Conservation (phyloP, 768 basidiomycete genomes). For the Ramaria rubella region DNA sequence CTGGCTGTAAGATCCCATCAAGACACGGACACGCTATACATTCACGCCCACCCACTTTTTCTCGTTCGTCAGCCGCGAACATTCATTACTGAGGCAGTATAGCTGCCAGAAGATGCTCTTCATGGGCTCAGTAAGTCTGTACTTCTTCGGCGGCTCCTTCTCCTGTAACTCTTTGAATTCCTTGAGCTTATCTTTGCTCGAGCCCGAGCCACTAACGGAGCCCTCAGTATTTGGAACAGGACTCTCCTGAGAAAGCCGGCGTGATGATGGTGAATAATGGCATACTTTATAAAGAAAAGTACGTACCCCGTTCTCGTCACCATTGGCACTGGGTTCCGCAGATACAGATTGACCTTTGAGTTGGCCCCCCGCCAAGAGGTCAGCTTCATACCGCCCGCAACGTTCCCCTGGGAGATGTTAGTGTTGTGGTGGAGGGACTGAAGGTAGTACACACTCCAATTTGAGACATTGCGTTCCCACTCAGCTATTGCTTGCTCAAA, state of each 20-base stretch:
- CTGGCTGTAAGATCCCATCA: slow-evolving; percentile 21
- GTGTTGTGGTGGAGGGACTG: slow-evolving; percentile 1
- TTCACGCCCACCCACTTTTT: slow-evolving; percentile 23
- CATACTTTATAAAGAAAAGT: not conserved
- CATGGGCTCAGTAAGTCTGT: slow-evolving; percentile 74
- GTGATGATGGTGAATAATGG: not conserved
- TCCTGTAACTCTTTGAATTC: slow-evolving; percentile 4
- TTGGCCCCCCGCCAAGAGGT: slow-evolving; percentile 23
- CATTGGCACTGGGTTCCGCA: not conserved
- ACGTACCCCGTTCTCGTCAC: slow-evolving; percentile 1
- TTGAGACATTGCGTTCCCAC: slow-evolving; percentile 60
- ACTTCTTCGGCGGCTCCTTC: slow-evolving; percentile 60
- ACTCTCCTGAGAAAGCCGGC: not conserved
- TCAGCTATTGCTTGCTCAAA: slow-evolving; percentile 68
- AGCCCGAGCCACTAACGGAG: not conserved
- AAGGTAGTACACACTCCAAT: slow-evolving; percentile 51
- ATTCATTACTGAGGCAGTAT: slow-evolving; percentile 76
- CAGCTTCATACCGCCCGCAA: slow-evolving; percentile 29
- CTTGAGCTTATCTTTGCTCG: slow-evolving; percentile 6
- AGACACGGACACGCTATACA: not conserved
- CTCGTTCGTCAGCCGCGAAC: slow-evolving; percentile 45
- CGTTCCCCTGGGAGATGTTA: slow-evolving; percentile 37
- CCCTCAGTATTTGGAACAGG: not conserved
- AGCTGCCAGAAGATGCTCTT: slow-evolving; percentile 75
- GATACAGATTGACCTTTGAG: not conserved